Percentiles rank a stretch among this genome's conserved stretches.
These are phyloP conservation scores for Mastigamoeba balamuthi DNA, from an alignment of 78 protist genomes.

Conservation along the genomic window DNA sequence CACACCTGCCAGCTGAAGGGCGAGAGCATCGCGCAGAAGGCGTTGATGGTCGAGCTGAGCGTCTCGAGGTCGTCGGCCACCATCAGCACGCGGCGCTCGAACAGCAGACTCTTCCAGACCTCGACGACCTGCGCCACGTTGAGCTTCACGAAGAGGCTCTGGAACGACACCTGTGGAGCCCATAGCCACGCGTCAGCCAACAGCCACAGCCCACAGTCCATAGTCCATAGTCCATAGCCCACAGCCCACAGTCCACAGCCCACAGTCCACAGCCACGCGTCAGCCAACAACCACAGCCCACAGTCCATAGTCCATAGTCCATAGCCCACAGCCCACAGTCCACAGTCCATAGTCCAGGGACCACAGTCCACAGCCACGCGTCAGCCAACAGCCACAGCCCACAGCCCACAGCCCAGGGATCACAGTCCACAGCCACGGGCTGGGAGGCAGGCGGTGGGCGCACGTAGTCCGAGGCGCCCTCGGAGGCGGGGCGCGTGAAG, in stretches of 20 bases:
- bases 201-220: no score
- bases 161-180: neutral
- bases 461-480: neutral
- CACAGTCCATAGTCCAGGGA: neutral
- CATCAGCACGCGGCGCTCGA: neutral
- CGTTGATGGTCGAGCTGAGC: neutral
- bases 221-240: no score
- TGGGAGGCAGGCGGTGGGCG: neutral
- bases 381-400: neutral
- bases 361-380: neutral
- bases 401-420: neutral
- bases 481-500: neutral
- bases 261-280: no score
- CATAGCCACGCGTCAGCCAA: no score
- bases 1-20: constrained; percentile 4
- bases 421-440: neutral
- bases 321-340: neutral
- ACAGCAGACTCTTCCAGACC: neutral
- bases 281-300: no score
- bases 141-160: neutral
- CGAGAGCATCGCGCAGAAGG: neutral
- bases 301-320: no score
- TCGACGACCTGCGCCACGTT: neutral
- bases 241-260: no score
- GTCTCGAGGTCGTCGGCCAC: neutral